Evolutionary conservation across 495 filamentous ascomycete genomes (phyloP).

Genomic region (Staphylotrichum longicolle): DNA sequence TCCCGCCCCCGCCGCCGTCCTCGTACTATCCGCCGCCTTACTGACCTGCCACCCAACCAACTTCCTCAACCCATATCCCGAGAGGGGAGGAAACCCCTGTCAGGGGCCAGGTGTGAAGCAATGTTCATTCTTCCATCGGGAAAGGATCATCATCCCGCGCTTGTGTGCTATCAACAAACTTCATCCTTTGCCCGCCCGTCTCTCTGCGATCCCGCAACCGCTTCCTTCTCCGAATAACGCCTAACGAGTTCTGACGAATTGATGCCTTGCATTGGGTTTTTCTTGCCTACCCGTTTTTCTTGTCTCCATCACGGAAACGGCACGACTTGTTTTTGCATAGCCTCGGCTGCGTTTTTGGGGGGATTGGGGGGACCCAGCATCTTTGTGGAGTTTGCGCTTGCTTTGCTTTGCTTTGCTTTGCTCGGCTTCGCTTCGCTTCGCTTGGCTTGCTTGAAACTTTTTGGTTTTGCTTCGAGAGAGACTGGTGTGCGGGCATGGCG

Average conservation of each 20-base stretch:
- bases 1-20: slow-evolving; percentile 30
- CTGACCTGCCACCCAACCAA: not conserved
- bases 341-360: slow-evolving; percentile 18
- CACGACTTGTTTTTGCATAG: slow-evolving; percentile 27
- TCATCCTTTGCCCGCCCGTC: not conserved
- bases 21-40: slow-evolving; percentile 27
- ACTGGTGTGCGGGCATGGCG: too few relatives aligned
- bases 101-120: not conserved
- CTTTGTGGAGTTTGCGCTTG: slow-evolving; percentile 6
- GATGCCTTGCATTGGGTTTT: slow-evolving; percentile 17
- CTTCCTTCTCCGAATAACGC: slow-evolving; percentile 16
- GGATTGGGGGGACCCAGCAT: not conserved
- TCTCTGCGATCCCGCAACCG: not conserved
- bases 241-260: slow-evolving; percentile 22
- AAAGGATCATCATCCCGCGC: too few relatives aligned
- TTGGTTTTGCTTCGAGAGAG: too few relatives aligned
- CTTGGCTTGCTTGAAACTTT: too few relatives aligned
- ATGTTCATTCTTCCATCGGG: not conserved
- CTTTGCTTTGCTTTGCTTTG: slow-evolving; percentile 6
- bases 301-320: not conserved
- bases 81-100: not conserved
- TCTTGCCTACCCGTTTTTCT: slow-evolving; percentile 10
- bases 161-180: too few relatives aligned
- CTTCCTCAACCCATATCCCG: not conserved
- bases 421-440: slow-evolving; percentile 1